These are phyloP conservation scores for Zostera marina DNA, from an alignment of 116 monocot genomes.

Conservation along the genomic window DNA sequence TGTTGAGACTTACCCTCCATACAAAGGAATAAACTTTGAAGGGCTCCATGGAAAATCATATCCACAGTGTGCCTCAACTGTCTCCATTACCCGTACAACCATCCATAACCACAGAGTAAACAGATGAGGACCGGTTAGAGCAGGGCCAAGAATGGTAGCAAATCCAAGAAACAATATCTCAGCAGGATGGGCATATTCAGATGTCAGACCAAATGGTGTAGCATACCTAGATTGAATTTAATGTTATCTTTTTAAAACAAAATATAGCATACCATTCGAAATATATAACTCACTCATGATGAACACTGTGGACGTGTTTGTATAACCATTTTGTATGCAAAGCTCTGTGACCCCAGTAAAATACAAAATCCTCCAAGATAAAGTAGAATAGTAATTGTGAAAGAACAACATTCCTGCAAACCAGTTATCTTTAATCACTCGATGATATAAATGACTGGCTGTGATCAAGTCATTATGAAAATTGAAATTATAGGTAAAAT, in stretches of 20 bases:
- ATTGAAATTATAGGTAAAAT: background rate
- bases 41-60: conserved; percentile 99
- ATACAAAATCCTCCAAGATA: conserved; percentile 54
- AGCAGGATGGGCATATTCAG: conserved; percentile 91
- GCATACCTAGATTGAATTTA: conserved; percentile 31
- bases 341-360: conserved; percentile 65
- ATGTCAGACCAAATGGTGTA: conserved; percentile 76
- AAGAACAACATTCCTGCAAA: conserved; percentile 49
- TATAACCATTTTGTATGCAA: conserved; percentile 93
- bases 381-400: conserved; percentile 70
- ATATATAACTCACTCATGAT: conserved; percentile 53
- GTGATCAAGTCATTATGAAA: background rate
- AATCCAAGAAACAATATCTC: conserved; percentile 91
- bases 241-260: background rate
- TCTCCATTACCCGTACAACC: conserved; percentile 78
- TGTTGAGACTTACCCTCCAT: conserved; percentile 54
- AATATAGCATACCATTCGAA: background rate
- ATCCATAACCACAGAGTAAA: conserved; percentile 91
- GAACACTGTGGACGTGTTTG: conserved; percentile 89
- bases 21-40: conserved; percentile 78
- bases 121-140: conserved; percentile 86
- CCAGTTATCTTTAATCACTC: background rate
- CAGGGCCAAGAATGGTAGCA: conserved; percentile 75
- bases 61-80: conserved; percentile 83
- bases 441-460: background rate